Evolutionary conservation across 495 filamentous ascomycete genomes (phyloP).

Genomic region (Penicillium argentinense): DNA sequence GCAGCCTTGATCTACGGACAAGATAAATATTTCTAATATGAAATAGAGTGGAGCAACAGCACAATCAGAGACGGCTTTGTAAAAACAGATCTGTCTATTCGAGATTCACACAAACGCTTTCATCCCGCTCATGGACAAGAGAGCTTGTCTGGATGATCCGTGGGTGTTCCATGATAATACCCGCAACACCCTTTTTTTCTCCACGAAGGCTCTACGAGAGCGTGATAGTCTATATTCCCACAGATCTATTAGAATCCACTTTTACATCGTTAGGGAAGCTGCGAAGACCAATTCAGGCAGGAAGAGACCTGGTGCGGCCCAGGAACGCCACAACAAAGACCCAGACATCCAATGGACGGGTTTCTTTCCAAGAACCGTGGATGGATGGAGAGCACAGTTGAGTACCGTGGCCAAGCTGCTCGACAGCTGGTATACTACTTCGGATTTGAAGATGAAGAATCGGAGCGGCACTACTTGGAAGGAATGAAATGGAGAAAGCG

Average conservation of each 20-base stretch:
- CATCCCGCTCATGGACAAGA: constrained; percentile 3
- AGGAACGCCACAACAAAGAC: background rate
- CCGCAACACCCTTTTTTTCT: constrained; percentile 2
- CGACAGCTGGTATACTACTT: constrained; percentile 5
- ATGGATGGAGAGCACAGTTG: constrained; percentile 6
- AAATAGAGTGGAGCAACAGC: constrained; percentile 2
- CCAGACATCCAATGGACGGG: constrained; percentile 3
- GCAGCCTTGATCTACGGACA: background rate
- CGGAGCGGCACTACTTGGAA: constrained; percentile 7
- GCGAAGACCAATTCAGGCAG: too few species aligned
- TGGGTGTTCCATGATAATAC: background rate
- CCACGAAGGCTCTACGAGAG: constrained; percentile 7
- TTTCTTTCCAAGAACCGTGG: background rate
- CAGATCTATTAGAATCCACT: background rate
- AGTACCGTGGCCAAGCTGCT: constrained; percentile 4
- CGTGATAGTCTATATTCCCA: constrained; percentile 9
- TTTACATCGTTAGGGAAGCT: constrained; percentile 2
- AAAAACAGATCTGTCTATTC: background rate
- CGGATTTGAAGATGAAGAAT: constrained; percentile 6
- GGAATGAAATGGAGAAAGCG: background rate
- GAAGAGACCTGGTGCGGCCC: background rate
- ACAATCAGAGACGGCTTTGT: constrained; percentile 5
- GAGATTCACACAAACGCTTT: constrained; percentile 6
- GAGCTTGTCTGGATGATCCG: constrained; percentile 2
- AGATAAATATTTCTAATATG: constrained; percentile 1